Conservation (phyloP, 805 yeast genomes). For the Yamadazyma insecticola region DNA sequence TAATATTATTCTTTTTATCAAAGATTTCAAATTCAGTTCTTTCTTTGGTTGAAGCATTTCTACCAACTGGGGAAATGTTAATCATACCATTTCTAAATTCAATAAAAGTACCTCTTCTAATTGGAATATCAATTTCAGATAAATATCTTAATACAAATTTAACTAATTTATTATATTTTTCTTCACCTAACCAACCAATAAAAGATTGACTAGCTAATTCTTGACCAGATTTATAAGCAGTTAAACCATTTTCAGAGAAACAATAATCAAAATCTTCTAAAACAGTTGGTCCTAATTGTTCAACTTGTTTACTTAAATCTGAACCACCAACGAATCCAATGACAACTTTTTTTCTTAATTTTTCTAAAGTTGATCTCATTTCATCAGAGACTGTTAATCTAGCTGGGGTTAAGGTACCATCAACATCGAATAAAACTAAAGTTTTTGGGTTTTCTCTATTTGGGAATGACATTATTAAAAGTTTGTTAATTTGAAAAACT, state of each 20-base stretch:
- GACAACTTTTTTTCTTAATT: constrained; percentile 86
- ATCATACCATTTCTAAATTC: constrained; percentile 99
- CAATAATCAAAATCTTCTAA: constrained; percentile 87
- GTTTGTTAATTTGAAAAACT: not conserved
- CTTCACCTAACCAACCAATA: constrained; percentile 94
- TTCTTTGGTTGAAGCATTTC: constrained; percentile 93
- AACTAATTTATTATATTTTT: constrained; percentile 83
- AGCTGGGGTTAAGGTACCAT: constrained; percentile 98
- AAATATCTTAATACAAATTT: constrained; percentile 83
- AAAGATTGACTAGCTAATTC: constrained; percentile 90
- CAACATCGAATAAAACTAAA: constrained; percentile 93
- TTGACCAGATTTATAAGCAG: constrained; percentile 91
- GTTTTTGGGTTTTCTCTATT: constrained; percentile 80
- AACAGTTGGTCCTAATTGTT: constrained; percentile 84
- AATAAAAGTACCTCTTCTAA: constrained; percentile 97
- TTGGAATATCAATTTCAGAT: constrained; percentile 82
- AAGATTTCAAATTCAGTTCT: constrained; percentile 87
- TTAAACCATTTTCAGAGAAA: constrained; percentile 95
- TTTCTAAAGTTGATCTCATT: constrained; percentile 63
- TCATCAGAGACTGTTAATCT: constrained; percentile 75
- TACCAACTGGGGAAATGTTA: constrained; percentile 96
- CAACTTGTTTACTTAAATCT: constrained; percentile 89
- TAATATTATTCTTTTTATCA: constrained; percentile 75
- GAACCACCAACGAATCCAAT: constrained; percentile 98
- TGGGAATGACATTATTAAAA: constrained; percentile 52